A percentile compares a stretch with the other conserved stretches of the same genome.
phyloP scores from a whole-genome alignment of 1,284 basidiomycete species.

The Irpex sp. region DNA sequence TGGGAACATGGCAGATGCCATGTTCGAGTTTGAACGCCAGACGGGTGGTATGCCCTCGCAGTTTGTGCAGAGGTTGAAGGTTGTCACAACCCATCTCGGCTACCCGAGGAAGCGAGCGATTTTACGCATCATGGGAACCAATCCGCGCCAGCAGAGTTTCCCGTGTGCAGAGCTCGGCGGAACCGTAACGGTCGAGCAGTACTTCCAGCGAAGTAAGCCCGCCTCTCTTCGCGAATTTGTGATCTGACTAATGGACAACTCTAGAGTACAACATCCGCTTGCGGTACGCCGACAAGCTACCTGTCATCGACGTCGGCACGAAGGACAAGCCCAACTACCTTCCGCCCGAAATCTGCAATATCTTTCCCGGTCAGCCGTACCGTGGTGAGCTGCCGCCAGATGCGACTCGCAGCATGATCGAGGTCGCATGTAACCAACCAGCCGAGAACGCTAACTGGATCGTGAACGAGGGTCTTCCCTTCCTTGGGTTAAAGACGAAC shows the following conservation, averaged over 20 bases:
- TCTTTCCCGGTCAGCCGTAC: constrained; percentile 52
- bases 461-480: constrained; percentile 48
- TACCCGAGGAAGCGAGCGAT: constrained; percentile 50
- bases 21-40: constrained; percentile 47
- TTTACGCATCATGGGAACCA: constrained; percentile 38
- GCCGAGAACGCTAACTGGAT: constrained; percentile 54
- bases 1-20: constrained; percentile 55
- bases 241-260: neutral
- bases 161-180: constrained; percentile 48
- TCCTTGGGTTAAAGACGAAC: constrained; percentile 41
- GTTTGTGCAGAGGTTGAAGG: constrained; percentile 51
- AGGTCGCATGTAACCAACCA: constrained; percentile 57
- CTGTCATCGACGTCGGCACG: constrained; percentile 47
- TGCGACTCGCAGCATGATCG: constrained; percentile 65
- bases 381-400: constrained; percentile 46
- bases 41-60: constrained; percentile 39
- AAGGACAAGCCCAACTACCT: constrained; percentile 40
- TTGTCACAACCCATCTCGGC: constrained; percentile 54
- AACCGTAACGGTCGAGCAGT: constrained; percentile 54
- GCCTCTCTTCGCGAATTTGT: neutral
- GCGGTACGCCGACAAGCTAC: constrained; percentile 45
- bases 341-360: constrained; percentile 69
- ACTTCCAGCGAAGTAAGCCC: constrained; percentile 54
- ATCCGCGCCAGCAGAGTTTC: constrained; percentile 46
- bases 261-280: constrained; percentile 58